These are phyloP conservation scores for Heterobasidion parviporum DNA, from an alignment of 1,284 basidiomycete species.

Conservation along the genomic window DNA sequence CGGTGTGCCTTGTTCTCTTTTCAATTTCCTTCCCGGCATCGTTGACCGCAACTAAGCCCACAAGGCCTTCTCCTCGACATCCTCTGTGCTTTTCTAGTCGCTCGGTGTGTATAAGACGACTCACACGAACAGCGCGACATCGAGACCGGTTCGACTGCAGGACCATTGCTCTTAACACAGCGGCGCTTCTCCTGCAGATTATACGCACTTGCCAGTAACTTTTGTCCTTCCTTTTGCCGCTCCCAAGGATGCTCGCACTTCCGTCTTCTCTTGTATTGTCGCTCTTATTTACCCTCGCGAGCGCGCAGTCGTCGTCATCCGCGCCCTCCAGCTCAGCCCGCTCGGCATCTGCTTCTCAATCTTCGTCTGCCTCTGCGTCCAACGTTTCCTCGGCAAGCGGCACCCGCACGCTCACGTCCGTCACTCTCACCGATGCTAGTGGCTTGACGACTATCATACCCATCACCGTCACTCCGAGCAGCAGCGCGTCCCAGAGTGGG, in stretches of 20 bases:
- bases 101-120: too few relatives aligned
- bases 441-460: conserved; percentile 12
- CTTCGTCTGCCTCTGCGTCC: not conserved
- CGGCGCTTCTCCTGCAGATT: too few relatives aligned
- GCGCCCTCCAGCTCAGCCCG: not conserved
- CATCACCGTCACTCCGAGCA: conserved; percentile 9
- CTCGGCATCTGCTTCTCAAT: not conserved
- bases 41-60: too few relatives aligned
- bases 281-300: not conserved
- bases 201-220: too few relatives aligned
- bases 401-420: conserved; percentile 1
- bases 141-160: too few relatives aligned
- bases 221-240: not conserved
- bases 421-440: conserved; percentile 10
- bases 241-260: not conserved
- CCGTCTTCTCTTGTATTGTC: not conserved
- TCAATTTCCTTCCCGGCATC: too few relatives aligned
- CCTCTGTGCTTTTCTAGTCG: too few relatives aligned
- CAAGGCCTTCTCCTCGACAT: too few relatives aligned
- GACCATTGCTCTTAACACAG: too few relatives aligned
- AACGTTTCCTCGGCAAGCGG: not conserved
- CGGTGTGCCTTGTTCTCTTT: too few relatives aligned
- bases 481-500: not conserved
- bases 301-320: conserved; percentile 1
- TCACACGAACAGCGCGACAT: too few relatives aligned